Evolutionary conservation across 352 stramenopile genomes (phyloP).

Genomic region (Albugo laibachii): DNA sequence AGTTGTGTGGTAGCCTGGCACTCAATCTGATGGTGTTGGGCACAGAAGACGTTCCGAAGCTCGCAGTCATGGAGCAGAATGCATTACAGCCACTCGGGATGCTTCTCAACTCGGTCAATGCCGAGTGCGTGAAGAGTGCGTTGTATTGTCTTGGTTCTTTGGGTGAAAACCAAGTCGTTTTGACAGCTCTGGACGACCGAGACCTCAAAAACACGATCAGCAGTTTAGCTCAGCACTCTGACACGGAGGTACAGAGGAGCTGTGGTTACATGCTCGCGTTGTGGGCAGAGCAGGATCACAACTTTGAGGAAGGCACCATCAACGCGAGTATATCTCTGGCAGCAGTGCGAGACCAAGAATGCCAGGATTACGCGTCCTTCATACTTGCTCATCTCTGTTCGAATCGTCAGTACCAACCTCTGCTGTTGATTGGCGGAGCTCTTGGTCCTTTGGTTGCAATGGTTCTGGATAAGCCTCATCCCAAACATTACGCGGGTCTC

Average conservation of each 20-base stretch:
- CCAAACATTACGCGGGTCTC: slow-evolving; percentile 88
- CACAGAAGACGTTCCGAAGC: slow-evolving; percentile 71
- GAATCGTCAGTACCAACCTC: slow-evolving; percentile 88
- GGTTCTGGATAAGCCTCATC: slow-evolving; percentile 86
- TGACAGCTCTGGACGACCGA: slow-evolving; percentile 81
- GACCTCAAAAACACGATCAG: slow-evolving; percentile 65
- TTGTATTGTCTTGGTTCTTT: slow-evolving; percentile 89
- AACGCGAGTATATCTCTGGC: slow-evolving; percentile 81
- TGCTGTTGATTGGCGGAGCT: slow-evolving; percentile 78
- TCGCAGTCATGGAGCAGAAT: slow-evolving; percentile 78
- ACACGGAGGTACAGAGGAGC: slow-evolving; percentile 84
- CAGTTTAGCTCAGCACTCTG: slow-evolving; percentile 38
- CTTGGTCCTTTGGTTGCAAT: slow-evolving; percentile 90
- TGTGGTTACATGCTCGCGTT: slow-evolving; percentile 86
- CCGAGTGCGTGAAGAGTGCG: slow-evolving; percentile 77
- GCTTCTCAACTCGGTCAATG: slow-evolving; percentile 69
- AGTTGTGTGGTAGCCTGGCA: slow-evolving; percentile 82
- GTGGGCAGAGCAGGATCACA: slow-evolving; percentile 81
- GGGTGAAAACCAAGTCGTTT: slow-evolving; percentile 80
- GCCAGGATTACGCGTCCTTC: slow-evolving; percentile 92
- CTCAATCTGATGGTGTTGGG: slow-evolving; percentile 83
- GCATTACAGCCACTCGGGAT: slow-evolving; percentile 76
- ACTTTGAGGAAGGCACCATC: slow-evolving; percentile 73
- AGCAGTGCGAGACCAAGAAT: slow-evolving; percentile 88
- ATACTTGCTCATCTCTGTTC: slow-evolving; percentile 86